Conservation (phyloP, 176 grass and related monocot species). For the Oryza longistaminata region DNA sequence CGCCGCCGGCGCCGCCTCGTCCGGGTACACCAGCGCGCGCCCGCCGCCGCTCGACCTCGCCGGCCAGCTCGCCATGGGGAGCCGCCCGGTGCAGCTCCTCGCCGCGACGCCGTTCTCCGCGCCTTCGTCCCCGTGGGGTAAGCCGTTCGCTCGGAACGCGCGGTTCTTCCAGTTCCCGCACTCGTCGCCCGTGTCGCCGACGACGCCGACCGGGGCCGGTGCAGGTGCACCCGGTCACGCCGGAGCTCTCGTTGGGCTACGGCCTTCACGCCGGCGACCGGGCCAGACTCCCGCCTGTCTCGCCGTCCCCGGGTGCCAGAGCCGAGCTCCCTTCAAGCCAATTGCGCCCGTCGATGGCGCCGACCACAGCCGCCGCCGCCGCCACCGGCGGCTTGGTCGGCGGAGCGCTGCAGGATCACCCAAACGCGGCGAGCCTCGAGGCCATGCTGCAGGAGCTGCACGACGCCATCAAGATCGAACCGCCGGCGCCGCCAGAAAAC, state of each 20-base stretch:
- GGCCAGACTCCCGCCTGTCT: slow-evolving; percentile 27
- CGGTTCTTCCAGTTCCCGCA: slow-evolving; percentile 46
- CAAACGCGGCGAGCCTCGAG: slow-evolving; percentile 35
- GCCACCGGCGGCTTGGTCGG: not conserved
- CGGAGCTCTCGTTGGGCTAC: slow-evolving; percentile 35
- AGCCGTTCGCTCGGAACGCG: slow-evolving; percentile 18
- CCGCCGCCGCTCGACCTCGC: slow-evolving; percentile 52
- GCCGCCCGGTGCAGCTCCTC: slow-evolving; percentile 15
- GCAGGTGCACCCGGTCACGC: slow-evolving; percentile 6
- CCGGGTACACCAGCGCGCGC: slow-evolving; percentile 34
- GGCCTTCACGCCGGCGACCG: not conserved
- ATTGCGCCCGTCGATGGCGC: slow-evolving; percentile 27
- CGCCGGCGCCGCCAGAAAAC: not conserved
- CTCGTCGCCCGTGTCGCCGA: slow-evolving; percentile 50
- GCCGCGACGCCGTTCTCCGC: slow-evolving; percentile 29
- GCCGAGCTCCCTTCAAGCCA: slow-evolving; percentile 79
- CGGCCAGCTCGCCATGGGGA: slow-evolving; percentile 27
- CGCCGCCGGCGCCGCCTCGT: not conserved
- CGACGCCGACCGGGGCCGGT: slow-evolving; percentile 13
- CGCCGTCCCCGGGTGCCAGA: slow-evolving; percentile 3
- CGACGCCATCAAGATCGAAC: slow-evolving; percentile 33
- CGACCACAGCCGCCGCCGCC: not conserved
- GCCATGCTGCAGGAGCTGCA: slow-evolving; percentile 63
- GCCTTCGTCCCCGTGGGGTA: slow-evolving; percentile 40
- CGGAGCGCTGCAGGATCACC: slow-evolving; percentile 1